Evolutionary conservation across 768 basidiomycete species (phyloP).

Genomic region (Pholiota molesta): DNA sequence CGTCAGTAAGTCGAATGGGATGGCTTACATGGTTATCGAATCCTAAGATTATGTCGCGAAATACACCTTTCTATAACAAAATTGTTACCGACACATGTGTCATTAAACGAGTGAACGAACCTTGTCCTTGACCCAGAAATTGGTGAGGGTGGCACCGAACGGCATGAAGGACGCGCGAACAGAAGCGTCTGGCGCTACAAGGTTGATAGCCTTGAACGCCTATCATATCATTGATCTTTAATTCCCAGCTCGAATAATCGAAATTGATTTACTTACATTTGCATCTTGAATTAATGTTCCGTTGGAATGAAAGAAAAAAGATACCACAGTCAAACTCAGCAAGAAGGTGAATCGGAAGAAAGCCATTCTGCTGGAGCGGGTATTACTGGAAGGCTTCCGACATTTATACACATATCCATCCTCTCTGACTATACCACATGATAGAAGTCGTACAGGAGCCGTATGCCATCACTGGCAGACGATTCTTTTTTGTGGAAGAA

Average conservation of each 20-base stretch:
- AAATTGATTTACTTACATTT: constrained; percentile 8
- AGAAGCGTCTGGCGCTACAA: constrained; percentile 42
- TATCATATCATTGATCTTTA: constrained; percentile 16
- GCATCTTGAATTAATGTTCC: background rate
- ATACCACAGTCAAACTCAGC: background rate
- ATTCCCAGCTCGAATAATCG: background rate
- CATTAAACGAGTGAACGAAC: constrained; percentile 11
- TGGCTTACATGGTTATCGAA: constrained; percentile 43
- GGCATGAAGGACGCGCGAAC: constrained; percentile 46
- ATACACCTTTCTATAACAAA: constrained; percentile 32
- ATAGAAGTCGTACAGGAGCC: background rate
- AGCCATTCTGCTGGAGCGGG: constrained; percentile 4
- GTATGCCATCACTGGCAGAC: background rate
- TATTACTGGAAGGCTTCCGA: background rate
- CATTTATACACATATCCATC: background rate
- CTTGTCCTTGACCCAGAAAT: constrained; percentile 53
- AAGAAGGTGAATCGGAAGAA: background rate
- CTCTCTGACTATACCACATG: constrained; percentile 10
- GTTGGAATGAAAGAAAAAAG: constrained; percentile 3
- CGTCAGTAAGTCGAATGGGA: background rate
- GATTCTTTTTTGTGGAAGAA: constrained; percentile 9
- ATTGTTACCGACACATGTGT: background rate
- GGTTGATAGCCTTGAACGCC: constrained; percentile 30
- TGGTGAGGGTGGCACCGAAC: constrained; percentile 45
- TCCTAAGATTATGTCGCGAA: constrained; percentile 50